These are phyloP conservation scores for Calycina marina DNA, from an alignment of 2,329 filamentous ascomycete genomes.

Conservation along the genomic window DNA sequence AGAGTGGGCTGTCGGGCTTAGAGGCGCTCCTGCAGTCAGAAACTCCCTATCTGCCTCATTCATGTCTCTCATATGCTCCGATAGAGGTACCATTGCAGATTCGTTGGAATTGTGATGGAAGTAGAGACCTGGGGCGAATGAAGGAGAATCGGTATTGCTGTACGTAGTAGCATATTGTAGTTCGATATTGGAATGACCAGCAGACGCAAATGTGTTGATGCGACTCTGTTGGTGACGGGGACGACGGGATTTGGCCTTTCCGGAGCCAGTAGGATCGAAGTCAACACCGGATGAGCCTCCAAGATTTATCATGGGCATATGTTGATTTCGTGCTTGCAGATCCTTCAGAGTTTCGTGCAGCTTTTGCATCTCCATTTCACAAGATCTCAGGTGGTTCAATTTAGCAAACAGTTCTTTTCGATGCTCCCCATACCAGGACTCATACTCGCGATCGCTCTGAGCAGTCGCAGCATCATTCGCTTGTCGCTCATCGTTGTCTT, in stretches of 20 bases:
- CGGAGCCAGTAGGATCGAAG: slow-evolving; percentile 17
- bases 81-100: slow-evolving; percentile 18
- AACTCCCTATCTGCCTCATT: slow-evolving; percentile 49
- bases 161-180: slow-evolving; percentile 26
- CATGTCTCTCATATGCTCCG: slow-evolving; percentile 27
- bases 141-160: slow-evolving; percentile 26
- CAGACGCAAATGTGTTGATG: slow-evolving; percentile 23
- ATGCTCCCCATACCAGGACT: too few species aligned
- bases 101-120: slow-evolving; percentile 19
- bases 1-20: slow-evolving; percentile 50
- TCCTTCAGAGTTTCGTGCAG: slow-evolving; percentile 12
- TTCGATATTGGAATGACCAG: slow-evolving; percentile 19
- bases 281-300: slow-evolving; percentile 22
- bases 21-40: slow-evolving; percentile 48
- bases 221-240: slow-evolving; percentile 26
- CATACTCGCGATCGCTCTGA: slow-evolving; percentile 20
- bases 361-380: slow-evolving; percentile 2
- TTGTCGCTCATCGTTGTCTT: slow-evolving; percentile 35
- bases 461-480: slow-evolving; percentile 17
- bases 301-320: slow-evolving; percentile 15
- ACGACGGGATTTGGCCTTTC: slow-evolving; percentile 24
- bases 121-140: slow-evolving; percentile 37
- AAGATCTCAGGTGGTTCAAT: not conserved
- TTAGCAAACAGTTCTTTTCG: not conserved
- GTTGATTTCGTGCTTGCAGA: slow-evolving; percentile 1